phyloP scores from a whole-genome alignment of 768 basidiomycete species.

The Lentinula raphanica region DNA sequence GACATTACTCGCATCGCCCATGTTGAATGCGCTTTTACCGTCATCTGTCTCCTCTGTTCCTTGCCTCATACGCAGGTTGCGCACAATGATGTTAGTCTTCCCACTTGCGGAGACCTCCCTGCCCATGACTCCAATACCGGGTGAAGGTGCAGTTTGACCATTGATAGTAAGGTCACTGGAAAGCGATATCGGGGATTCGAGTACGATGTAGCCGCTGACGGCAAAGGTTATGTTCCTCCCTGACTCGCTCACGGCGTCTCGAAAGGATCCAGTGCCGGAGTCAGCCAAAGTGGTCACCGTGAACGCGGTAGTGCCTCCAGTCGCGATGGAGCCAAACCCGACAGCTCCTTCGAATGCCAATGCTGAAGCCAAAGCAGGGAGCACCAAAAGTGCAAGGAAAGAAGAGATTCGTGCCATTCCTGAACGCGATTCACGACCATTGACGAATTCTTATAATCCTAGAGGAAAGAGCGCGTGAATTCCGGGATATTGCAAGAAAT shows the following conservation, averaged over 20 bases:
- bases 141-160: slow-evolving; percentile 18
- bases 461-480: slow-evolving; percentile 7
- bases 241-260: slow-evolving; percentile 15
- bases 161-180: slow-evolving; percentile 17
- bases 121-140: slow-evolving; percentile 18
- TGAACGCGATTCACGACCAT: neutral
- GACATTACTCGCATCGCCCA: slow-evolving; percentile 16
- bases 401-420: neutral
- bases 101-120: slow-evolving; percentile 16
- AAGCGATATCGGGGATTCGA: slow-evolving; percentile 15
- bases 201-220: slow-evolving; percentile 19
- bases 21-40: slow-evolving; percentile 18
- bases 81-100: slow-evolving; percentile 16
- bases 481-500: slow-evolving; percentile 7
- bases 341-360: slow-evolving; percentile 18
- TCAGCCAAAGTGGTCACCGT: slow-evolving; percentile 17
- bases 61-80: slow-evolving; percentile 17
- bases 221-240: slow-evolving; percentile 19
- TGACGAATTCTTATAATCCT: slow-evolving; percentile 1
- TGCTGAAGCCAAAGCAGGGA: slow-evolving; percentile 13
- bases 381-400: slow-evolving; percentile 5
- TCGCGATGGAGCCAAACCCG: slow-evolving; percentile 19
- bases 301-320: slow-evolving; percentile 16
- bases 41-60: slow-evolving; percentile 17
- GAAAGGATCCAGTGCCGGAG: slow-evolving; percentile 17